Evolutionary conservation across 2,329 filamentous ascomycete genomes (phyloP).

Genomic region (Fusarium temperatum): DNA sequence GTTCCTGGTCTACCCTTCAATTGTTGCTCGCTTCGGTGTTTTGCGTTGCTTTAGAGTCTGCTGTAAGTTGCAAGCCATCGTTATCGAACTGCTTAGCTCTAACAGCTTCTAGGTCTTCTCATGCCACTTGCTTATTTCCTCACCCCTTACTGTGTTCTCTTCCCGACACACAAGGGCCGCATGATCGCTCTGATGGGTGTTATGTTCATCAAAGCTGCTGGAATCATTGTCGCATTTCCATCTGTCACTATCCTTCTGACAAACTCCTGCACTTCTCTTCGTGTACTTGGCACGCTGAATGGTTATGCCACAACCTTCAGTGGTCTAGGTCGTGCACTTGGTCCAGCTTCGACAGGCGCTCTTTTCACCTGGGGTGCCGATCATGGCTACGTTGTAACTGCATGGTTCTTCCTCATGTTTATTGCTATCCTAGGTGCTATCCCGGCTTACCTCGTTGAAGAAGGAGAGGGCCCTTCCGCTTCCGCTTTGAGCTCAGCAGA

Average conservation of each 20-base stretch:
- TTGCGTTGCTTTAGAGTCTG: slow-evolving; percentile 77
- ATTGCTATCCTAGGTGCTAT: slow-evolving; percentile 73
- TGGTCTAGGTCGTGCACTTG: slow-evolving; percentile 80
- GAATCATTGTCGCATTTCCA: slow-evolving; percentile 86
- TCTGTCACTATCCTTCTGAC: slow-evolving; percentile 90
- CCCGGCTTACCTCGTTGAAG: slow-evolving; percentile 76
- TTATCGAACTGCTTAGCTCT: background rate
- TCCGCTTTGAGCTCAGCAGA: slow-evolving; percentile 46
- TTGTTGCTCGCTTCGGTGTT: slow-evolving; percentile 78
- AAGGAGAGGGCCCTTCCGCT: slow-evolving; percentile 73
- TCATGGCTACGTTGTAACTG: slow-evolving; percentile 77
- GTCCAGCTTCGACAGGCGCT: slow-evolving; percentile 77
- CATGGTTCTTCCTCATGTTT: slow-evolving; percentile 80
- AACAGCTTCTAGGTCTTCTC: slow-evolving; percentile 57
- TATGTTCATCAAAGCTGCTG: slow-evolving; percentile 78
- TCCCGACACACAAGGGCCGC: slow-evolving; percentile 58
- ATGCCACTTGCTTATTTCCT: slow-evolving; percentile 81
- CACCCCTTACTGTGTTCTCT: slow-evolving; percentile 82
- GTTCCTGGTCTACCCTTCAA: slow-evolving; percentile 82
- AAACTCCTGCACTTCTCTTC: slow-evolving; percentile 79
- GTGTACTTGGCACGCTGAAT: slow-evolving; percentile 86
- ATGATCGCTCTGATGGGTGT: slow-evolving; percentile 71
- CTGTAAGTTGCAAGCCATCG: slow-evolving; percentile 46
- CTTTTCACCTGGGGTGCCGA: slow-evolving; percentile 81
- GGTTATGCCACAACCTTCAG: slow-evolving; percentile 87